Percentiles rank a stretch among this genome's conserved stretches.
Evolutionary conservation across 768 basidiomycete species (phyloP).

Genomic region (Atractiella rhizophila): DNA sequence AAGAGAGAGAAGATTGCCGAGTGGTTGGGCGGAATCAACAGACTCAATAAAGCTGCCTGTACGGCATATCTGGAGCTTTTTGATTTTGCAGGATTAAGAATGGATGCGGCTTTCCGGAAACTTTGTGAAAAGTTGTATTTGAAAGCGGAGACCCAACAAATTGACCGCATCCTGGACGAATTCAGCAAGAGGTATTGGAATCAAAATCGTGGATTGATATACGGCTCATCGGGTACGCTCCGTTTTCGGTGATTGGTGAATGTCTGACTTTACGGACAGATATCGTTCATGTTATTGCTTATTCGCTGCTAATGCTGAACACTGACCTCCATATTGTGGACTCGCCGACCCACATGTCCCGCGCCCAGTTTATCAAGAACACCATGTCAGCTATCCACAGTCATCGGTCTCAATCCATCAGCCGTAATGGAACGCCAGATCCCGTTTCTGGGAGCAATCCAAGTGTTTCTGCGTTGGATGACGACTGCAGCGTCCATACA

Average conservation of each 20-base stretch:
- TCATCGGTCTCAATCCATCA: no score
- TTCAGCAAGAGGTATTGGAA: constrained; percentile 79
- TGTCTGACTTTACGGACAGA: constrained; percentile 25
- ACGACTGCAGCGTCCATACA: no score
- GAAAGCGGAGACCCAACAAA: constrained; percentile 90
- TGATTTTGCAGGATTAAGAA: constrained; percentile 53
- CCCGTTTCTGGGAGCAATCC: no score
- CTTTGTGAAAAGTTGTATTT: constrained; percentile 77
- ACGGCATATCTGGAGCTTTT: constrained; percentile 65
- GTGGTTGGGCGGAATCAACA: constrained; percentile 75
- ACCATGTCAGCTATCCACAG: constrained; percentile 64
- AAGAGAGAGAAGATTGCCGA: constrained; percentile 80
- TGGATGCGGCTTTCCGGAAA: constrained; percentile 79
- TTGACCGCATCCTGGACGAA: constrained; percentile 80
- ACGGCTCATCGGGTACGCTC: constrained; percentile 3
- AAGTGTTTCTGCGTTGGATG: no score
- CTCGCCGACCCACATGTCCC: constrained; percentile 64
- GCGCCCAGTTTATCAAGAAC: constrained; percentile 70
- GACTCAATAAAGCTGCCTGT: constrained; percentile 47
- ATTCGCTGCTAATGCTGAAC: constrained; percentile 77
- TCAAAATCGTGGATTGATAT: constrained; percentile 37
- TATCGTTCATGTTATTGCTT: constrained; percentile 81
- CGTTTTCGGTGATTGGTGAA: background rate
- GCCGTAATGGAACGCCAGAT: no score
- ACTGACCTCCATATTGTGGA: constrained; percentile 95